These are phyloP conservation scores for Hyphopichia homilentoma DNA, from an alignment of 805 yeast genomes.

Conservation along the genomic window DNA sequence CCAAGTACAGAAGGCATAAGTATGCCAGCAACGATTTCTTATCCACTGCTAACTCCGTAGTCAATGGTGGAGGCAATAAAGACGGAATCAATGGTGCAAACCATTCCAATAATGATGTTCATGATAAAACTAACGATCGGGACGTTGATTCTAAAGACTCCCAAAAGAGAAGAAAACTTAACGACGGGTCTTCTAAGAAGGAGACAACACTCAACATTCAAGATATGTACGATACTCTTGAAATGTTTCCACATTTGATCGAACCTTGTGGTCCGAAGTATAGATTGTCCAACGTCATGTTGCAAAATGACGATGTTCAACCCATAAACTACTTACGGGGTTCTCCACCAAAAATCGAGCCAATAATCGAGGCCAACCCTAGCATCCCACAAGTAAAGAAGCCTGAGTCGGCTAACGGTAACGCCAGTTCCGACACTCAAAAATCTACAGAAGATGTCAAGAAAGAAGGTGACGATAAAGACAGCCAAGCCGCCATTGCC, in stretches of 20 bases:
- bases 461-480: constrained; percentile 2
- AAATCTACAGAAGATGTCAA: neutral
- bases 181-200: constrained; percentile 3
- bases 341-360: constrained; percentile 26
- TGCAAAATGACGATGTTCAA: constrained; percentile 51
- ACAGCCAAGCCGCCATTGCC: neutral
- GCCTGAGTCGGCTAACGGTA: neutral
- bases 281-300: constrained; percentile 44
- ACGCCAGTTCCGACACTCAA: constrained; percentile 2
- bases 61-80: constrained; percentile 14
- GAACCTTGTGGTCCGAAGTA: constrained; percentile 64
- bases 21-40: constrained; percentile 35
- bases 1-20: constrained; percentile 54
- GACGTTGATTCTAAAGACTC: constrained; percentile 7
- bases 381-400: too few relatives aligned
- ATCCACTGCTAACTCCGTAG: constrained; percentile 16
- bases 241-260: constrained; percentile 60
- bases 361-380: constrained; percentile 3
- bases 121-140: constrained; percentile 3
- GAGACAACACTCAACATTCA: constrained; percentile 54
- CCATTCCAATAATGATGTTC: constrained; percentile 23
- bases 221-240: constrained; percentile 63
- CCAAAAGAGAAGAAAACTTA: constrained; percentile 11
- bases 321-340: too few relatives aligned
- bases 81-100: constrained; percentile 12